Evolutionary conservation across 108 stramenopile genomes (phyloP), one percentile per base, ranked within the genome.

Genomic region (Seminavis robusta): DNA sequence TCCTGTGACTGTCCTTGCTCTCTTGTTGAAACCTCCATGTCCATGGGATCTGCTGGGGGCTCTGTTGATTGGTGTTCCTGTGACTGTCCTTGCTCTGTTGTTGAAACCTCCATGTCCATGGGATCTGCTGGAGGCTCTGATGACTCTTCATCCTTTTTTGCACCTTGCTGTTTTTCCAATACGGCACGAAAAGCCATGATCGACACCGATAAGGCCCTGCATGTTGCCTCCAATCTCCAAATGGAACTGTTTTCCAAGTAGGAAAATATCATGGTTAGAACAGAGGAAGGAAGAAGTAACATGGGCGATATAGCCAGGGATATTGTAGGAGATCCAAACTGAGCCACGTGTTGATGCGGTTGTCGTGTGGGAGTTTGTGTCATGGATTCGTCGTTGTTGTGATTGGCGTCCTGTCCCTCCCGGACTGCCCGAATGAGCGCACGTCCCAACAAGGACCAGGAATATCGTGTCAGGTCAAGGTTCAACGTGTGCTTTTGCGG

Each of bases 391-490:
- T 55, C 1, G 9, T 3, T 2, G 19, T 36, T 6, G 47, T 33
- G 65, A n/a, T 24, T 1, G 39, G 19, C 77, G 11, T 72, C 48
- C 3, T 48, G 58, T 0, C 84, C 86, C 54, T 86, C 83, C 32
- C 73, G 56, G 42, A 73, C 85, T 3, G 82, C 79, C 27, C 74
- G 52, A 4, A 87, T 44, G 47, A 93, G 50, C 65, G 81, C 72
- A 27, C 79, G 64, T 6, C 92, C 88, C 2, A 90, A 33, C n/a
- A 74, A 48, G 1, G 77, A 69, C 92, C 92, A 93, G 5, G 88
- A 90, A 73, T 90, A 86, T 15, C 78, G 71, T 7, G 83, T 81
- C 49, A 93, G 44, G 36, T 85, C 67, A 38, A 93, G 17, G 5
- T 77, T 31, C 28, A 75, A 32, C 32, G 59, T 51, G n/a, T 58